Base-by-base conservation (phyloP, 306 rosid species). In the Sophora flavescens region DNA sequence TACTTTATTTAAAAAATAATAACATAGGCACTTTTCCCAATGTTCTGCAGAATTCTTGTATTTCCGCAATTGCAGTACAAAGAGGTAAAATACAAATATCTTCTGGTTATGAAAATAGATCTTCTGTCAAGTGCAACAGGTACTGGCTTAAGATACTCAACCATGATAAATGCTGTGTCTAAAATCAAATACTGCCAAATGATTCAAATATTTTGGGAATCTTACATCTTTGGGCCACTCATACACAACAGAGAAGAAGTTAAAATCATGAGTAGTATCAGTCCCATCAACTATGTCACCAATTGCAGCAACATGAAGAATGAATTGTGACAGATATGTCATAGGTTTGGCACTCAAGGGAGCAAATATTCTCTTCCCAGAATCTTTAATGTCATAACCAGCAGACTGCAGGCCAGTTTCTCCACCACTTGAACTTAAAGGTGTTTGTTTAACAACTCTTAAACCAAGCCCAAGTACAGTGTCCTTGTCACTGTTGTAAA, bases 151-250 rank as follows among this genome's bases (percentile, higher is more conserved):
- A 54, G 58, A 41, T 48, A 47, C 58, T 57, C 78, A 63, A 72
- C 7, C 75, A 70, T 72, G 75, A 69, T 12, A 70, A 45, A 13
- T 18, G 18, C 6, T 22, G 28, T 10, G 16, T 51, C 64, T 41
- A 64, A 52, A 75, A 79, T 69, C 61, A 81, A 79, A 54, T 67
- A 51, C 30, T 17, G 63, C 65, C 60, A 60, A 66, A 70, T 81
- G 71, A 56, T 85, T 71, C 36, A 74, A 68, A 67, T 72, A 84
- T 54, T 72, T 74, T 77, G 76, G 73, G 83, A 80, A 80, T 17
- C 98, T 92, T 85, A 94, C 98, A 89, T 94, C 98, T 82, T 92
- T 94, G 42, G 97, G 97, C 97, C 98, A 94, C 81, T 94, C 98
- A 72, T 92, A 94, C 75, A 94, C 73, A 3, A 92, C 87, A 2